Conservation (phyloP, 108 stramenopile species). For the Skeletonema tropicum region DNA sequence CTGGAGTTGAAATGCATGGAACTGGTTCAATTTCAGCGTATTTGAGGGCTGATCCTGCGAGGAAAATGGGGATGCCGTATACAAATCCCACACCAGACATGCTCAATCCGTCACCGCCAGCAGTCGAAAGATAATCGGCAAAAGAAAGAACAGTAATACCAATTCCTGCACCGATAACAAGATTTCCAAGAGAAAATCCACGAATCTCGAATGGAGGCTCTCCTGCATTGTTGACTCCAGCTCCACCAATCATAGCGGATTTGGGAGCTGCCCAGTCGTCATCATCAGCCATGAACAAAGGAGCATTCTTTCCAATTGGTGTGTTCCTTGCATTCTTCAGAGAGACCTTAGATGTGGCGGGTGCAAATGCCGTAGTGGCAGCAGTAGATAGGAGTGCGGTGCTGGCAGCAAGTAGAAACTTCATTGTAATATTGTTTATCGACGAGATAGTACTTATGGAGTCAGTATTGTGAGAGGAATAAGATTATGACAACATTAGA, state of each 20-base stretch:
- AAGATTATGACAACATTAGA: no score
- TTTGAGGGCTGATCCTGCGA: slow-evolving; percentile 93
- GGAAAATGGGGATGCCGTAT: slow-evolving; percentile 95
- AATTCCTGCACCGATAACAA: slow-evolving; percentile 82
- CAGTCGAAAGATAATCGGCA: slow-evolving; percentile 88
- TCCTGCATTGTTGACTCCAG: slow-evolving; percentile 92
- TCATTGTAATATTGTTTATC: background rate
- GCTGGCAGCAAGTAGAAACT: background rate
- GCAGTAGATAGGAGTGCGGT: background rate
- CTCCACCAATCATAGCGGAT: slow-evolving; percentile 91
- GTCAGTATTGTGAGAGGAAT: no score
- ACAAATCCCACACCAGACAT: slow-evolving; percentile 95
- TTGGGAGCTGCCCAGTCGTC: slow-evolving; percentile 71
- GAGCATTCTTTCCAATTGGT: background rate
- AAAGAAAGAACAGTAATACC: slow-evolving; percentile 84
- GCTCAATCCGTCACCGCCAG: slow-evolving; percentile 78
- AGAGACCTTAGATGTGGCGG: background rate
- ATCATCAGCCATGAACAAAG: background rate
- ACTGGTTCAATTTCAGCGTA: slow-evolving; percentile 98
- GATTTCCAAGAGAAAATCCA: slow-evolving; percentile 94
- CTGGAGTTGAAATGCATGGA: slow-evolving; percentile 62
- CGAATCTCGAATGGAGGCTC: slow-evolving; percentile 99
- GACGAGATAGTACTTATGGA: no score
- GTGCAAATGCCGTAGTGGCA: slow-evolving; percentile 1
- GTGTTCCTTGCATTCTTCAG: background rate